These are phyloP conservation scores for Beta corolliflora DNA, from an alignment of 179 eudicot species.

Conservation along the genomic window DNA sequence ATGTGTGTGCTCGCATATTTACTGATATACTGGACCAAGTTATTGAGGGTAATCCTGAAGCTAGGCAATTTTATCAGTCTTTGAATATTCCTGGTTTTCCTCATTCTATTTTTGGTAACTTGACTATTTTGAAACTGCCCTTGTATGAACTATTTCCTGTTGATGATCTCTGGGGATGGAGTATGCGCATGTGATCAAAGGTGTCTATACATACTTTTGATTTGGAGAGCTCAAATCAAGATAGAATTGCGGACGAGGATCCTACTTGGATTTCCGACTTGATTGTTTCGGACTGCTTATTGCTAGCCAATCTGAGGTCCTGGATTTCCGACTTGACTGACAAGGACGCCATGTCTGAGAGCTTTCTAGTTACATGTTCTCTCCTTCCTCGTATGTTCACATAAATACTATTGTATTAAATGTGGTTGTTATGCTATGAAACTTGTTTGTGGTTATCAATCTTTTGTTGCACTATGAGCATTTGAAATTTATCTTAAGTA, in stretches of 20 bases:
- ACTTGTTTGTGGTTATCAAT: neutral
- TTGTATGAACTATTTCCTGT: neutral
- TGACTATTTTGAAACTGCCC: slow-evolving; percentile 21
- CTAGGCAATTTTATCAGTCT: neutral
- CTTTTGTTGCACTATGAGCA: neutral
- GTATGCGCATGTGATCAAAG: neutral
- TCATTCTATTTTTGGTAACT: slow-evolving; percentile 28
- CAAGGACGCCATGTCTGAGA: neutral
- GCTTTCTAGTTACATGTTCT: neutral
- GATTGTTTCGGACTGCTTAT: too few relatives aligned
- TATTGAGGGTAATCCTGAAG: neutral
- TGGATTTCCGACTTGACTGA: too few relatives aligned
- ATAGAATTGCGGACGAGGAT: neutral
- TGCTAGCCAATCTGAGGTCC: too few relatives aligned
- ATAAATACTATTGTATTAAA: neutral
- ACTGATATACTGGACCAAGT: slow-evolving; percentile 23
- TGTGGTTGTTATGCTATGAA: neutral
- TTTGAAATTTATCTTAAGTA: neutral
- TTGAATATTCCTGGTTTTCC: slow-evolving; percentile 25
- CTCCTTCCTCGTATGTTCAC: neutral
- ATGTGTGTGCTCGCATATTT: slow-evolving; percentile 29
- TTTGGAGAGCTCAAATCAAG: neutral
- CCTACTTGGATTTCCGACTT: too few relatives aligned
- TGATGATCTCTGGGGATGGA: slow-evolving; percentile 30
- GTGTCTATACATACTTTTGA: too few relatives aligned